These are phyloP conservation scores for Aspergillus texensis DNA, from an alignment of 2,329 filamentous ascomycete species.

Conservation along the genomic window DNA sequence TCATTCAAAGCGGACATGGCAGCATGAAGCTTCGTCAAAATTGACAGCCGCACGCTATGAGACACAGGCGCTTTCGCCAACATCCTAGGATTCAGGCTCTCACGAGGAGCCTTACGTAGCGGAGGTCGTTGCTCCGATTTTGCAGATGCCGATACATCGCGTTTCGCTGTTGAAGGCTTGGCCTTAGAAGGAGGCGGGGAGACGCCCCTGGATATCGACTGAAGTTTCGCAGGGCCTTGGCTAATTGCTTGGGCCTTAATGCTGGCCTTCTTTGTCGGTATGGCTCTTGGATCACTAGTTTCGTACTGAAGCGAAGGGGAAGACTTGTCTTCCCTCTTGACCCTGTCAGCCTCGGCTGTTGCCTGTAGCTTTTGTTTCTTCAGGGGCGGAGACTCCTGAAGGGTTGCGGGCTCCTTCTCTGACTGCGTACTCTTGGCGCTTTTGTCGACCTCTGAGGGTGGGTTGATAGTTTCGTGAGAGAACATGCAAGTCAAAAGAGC, in stretches of 20 bases:
- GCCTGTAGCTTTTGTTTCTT: conserved; percentile 33
- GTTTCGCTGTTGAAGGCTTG: conserved; percentile 10
- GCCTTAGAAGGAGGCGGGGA: conserved; percentile 33
- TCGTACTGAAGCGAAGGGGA: background rate
- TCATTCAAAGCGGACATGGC: conserved; percentile 47
- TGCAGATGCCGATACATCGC: conserved; percentile 1
- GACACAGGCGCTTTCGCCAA: conserved; percentile 46
- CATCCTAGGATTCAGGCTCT: conserved; percentile 50
- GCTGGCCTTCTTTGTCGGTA: conserved; percentile 6
- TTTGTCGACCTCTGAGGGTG: conserved; percentile 16
- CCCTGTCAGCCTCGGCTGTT: background rate
- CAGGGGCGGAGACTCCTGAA: conserved; percentile 21
- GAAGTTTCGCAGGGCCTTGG: conserved; percentile 20
- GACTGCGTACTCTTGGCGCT: conserved; percentile 17
- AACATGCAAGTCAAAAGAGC: conserved; percentile 61
- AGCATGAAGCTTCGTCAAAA: conserved; percentile 48
- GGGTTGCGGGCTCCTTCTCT: conserved; percentile 3
- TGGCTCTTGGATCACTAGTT: background rate
- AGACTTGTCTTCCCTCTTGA: background rate
- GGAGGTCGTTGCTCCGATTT: conserved; percentile 18
- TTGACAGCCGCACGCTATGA: conserved; percentile 44
- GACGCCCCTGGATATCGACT: conserved; percentile 27
- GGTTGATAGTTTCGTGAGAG: conserved; percentile 46
- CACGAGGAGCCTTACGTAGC: conserved; percentile 39
- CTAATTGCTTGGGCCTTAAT: conserved; percentile 17